Percentiles rank a stretch among this genome's conserved stretches.
These are phyloP conservation scores for Schizosaccharomyces versatilis DNA, from an alignment of 1,139 yeast species.

Conservation along the genomic window DNA sequence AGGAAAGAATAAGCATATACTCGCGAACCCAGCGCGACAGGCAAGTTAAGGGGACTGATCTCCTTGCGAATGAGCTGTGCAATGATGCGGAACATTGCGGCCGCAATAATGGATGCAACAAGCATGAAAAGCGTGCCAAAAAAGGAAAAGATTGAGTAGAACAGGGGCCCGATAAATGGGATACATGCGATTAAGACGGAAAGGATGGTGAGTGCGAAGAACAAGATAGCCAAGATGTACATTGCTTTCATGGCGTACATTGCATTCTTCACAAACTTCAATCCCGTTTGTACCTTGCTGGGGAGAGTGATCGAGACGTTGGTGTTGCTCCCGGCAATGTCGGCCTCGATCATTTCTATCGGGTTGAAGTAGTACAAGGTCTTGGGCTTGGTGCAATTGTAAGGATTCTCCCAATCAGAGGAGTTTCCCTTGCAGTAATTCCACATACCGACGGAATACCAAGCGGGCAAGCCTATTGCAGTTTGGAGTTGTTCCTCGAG, in stretches of 20 bases:
- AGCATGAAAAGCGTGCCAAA: not conserved
- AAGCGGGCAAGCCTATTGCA: not conserved
- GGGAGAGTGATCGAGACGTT: not conserved
- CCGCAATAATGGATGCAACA: not conserved
- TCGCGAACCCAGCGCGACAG: not conserved
- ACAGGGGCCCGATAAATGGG: not conserved
- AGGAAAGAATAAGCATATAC: not conserved
- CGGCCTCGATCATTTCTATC: not conserved
- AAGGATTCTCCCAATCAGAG: not conserved
- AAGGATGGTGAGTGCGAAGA: not conserved
- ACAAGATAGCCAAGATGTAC: not conserved
- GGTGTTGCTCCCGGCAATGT: not conserved
- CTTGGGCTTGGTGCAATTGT: not conserved
- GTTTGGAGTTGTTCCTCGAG: not conserved
- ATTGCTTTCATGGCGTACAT: not conserved
- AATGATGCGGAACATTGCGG: not conserved
- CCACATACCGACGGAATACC: slow-evolving; percentile 1
- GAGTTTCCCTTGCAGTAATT: not conserved
- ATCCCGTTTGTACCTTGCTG: not conserved
- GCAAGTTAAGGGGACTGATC: not conserved
- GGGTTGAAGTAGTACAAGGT: not conserved
- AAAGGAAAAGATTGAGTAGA: not conserved
- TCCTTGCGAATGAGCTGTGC: not conserved
- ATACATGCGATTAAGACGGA: not conserved
- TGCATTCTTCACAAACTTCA: not conserved